Evolutionary conservation across 257 asterid species (phyloP).

Genomic region (Lavandula angustifolia): DNA sequence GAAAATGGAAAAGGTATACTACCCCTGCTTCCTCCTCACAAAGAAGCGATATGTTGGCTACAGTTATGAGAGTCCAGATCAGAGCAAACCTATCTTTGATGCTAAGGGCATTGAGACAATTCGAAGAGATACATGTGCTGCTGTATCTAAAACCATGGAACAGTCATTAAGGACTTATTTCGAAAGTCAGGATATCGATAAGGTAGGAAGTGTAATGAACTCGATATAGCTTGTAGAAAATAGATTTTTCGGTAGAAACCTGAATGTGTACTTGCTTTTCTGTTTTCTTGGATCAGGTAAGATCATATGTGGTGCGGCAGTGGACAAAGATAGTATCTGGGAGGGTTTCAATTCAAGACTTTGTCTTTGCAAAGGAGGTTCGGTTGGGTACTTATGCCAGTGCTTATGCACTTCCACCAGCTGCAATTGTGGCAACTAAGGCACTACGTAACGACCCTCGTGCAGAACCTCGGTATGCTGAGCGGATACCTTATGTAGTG

Average conservation of each 20-base stretch:
- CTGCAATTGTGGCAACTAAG: slow-evolving; percentile 93
- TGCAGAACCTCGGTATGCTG: slow-evolving; percentile 95
- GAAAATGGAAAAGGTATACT: slow-evolving; percentile 94
- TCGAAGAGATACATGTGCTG: slow-evolving; percentile 92
- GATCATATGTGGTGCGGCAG: slow-evolving; percentile 72
- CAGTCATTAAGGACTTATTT: slow-evolving; percentile 75
- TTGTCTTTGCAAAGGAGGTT: slow-evolving; percentile 94
- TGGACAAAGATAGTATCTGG: slow-evolving; percentile 87
- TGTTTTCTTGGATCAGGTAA: slow-evolving; percentile 55
- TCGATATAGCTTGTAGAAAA: neutral
- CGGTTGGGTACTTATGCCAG: slow-evolving; percentile 88
- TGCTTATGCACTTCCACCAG: slow-evolving; percentile 78
- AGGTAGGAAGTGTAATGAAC: slow-evolving; percentile 43
- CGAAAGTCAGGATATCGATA: slow-evolving; percentile 63
- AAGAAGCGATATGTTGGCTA: slow-evolving; percentile 97
- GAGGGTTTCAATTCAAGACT: slow-evolving; percentile 83
- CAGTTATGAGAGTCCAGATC: slow-evolving; percentile 84
- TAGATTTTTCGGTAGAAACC: neutral
- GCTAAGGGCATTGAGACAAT: slow-evolving; percentile 98
- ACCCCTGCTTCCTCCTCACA: slow-evolving; percentile 94
- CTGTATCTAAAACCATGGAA: slow-evolving; percentile 91
- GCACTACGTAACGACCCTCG: slow-evolving; percentile 82
- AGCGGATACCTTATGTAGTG: slow-evolving; percentile 88
- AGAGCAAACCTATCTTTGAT: slow-evolving; percentile 76
- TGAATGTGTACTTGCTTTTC: slow-evolving; percentile 12